phyloP scores from a whole-genome alignment of 164 flowering plant species.

The Umbilicus rupestris region DNA sequence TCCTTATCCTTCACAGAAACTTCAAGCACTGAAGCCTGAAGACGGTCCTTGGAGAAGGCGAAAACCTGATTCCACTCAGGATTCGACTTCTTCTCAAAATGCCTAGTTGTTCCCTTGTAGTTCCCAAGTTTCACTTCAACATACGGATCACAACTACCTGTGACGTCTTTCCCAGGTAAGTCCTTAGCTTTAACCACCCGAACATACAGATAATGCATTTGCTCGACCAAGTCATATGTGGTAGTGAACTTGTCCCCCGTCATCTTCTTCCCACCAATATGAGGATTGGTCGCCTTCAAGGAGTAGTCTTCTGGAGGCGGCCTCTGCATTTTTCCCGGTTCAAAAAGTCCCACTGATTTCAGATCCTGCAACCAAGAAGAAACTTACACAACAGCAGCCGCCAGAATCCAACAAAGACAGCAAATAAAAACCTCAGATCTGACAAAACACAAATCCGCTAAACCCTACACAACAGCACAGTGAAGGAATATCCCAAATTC shows the following conservation, averaged over 20 bases:
- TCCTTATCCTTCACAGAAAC: slow-evolving; percentile 64
- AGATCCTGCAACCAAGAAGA: too few species aligned
- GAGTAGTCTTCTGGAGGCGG: slow-evolving; percentile 42
- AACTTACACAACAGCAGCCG: too few species aligned
- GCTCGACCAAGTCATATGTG: slow-evolving; percentile 60
- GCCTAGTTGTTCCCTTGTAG: slow-evolving; percentile 43
- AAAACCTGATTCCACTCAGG: slow-evolving; percentile 81
- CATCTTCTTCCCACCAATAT: slow-evolving; percentile 43
- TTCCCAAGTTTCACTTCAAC: too few species aligned
- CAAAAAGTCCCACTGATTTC: not conserved
- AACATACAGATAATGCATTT: slow-evolving; percentile 50
- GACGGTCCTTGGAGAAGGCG: slow-evolving; percentile 67
- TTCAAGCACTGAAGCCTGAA: slow-evolving; percentile 65
- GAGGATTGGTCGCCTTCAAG: slow-evolving; percentile 49
- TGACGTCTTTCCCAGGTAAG: slow-evolving; percentile 41
- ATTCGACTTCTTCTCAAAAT: slow-evolving; percentile 48
- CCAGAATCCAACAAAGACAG: too few species aligned
- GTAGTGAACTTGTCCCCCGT: slow-evolving; percentile 40
- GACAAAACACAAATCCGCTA: too few species aligned
- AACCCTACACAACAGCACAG: too few species aligned
- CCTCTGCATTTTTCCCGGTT: slow-evolving; percentile 28
- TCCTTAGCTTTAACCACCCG: slow-evolving; percentile 58
- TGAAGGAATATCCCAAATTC: too few species aligned
- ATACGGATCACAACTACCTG: slow-evolving; percentile 42
- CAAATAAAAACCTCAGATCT: too few species aligned